These are phyloP conservation scores for Microcyclospora tardicrescens DNA, from an alignment of 2,329 filamentous ascomycete species.

Conservation along the genomic window DNA sequence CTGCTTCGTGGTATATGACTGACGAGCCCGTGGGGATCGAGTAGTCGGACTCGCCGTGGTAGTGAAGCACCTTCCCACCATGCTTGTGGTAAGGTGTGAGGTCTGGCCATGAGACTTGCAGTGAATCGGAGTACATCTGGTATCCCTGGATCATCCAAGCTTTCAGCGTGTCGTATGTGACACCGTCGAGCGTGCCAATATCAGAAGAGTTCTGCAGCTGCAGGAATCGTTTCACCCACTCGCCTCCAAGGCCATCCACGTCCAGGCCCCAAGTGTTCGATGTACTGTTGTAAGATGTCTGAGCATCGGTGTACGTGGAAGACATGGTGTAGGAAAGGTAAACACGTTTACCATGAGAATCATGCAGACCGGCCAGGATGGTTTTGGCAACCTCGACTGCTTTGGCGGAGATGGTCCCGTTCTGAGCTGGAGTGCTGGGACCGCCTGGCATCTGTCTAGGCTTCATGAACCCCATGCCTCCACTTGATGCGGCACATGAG, in stretches of 20 bases:
- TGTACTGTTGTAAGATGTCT: conserved; percentile 23
- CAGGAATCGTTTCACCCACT: conserved; percentile 33
- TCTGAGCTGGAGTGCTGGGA: conserved; percentile 21
- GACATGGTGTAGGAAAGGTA: conserved; percentile 27
- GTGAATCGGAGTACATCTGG: conserved; percentile 36
- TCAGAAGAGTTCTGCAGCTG: conserved; percentile 28
- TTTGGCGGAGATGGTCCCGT: conserved; percentile 21
- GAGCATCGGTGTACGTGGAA: conserved; percentile 23
- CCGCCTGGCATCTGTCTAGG: neutral
- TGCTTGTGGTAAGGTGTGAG: conserved; percentile 36
- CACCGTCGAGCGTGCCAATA: conserved; percentile 30
- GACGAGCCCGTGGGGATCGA: conserved; percentile 42
- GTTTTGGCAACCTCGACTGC: conserved; percentile 23
- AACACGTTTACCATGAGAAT: conserved; percentile 27
- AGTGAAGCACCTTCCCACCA: conserved; percentile 46
- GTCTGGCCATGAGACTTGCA: conserved; percentile 44
- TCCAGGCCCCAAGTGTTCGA: conserved; percentile 22
- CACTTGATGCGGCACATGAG: conserved; percentile 25
- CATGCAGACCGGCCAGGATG: conserved; percentile 29
- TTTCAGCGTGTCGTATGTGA: conserved; percentile 46
- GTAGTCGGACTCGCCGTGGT: conserved; percentile 44
- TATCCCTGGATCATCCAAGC: conserved; percentile 41
- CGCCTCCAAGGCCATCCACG: conserved; percentile 24
- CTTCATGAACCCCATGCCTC: conserved; percentile 9
- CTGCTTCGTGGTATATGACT: conserved; percentile 43